Percentiles rank a stretch among this genome's conserved stretches.
Evolutionary conservation across 2,329 filamentous ascomycete genomes (phyloP).

Genomic region (Bipolaris bicolor): DNA sequence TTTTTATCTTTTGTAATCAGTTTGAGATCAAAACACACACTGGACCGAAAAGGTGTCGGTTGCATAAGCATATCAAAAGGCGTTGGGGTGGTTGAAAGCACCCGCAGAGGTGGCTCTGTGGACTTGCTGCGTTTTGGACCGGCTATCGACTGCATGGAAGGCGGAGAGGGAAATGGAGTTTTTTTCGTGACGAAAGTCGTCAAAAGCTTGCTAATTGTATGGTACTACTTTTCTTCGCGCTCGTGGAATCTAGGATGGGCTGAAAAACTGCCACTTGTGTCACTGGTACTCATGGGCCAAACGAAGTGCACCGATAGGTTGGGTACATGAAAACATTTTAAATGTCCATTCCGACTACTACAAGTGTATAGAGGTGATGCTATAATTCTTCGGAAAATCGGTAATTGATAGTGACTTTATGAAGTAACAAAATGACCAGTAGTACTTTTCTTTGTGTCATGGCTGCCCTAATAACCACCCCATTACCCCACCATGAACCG

Average conservation of each 20-base stretch:
- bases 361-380: too few species aligned
- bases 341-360: too few species aligned
- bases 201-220: neutral
- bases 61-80: slow-evolving; percentile 10
- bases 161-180: neutral
- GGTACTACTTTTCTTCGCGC: neutral
- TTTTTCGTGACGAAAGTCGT: neutral
- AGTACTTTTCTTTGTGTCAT: neutral
- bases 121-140: neutral
- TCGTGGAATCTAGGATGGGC: neutral
- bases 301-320: too few species aligned
- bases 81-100: slow-evolving; percentile 1
- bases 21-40: neutral
- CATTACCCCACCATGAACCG: neutral
- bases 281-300: neutral
- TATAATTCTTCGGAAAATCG: too few species aligned
- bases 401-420: neutral
- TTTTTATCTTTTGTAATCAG: slow-evolving; percentile 14
- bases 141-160: neutral
- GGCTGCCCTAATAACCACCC: neutral
- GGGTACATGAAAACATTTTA: too few species aligned
- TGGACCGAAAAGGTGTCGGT: neutral
- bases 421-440: neutral
- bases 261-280: neutral
- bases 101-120: neutral